Base-by-base conservation (phyloP, 352 stramenopile genomes). In the Phytophthora cactorum region DNA sequence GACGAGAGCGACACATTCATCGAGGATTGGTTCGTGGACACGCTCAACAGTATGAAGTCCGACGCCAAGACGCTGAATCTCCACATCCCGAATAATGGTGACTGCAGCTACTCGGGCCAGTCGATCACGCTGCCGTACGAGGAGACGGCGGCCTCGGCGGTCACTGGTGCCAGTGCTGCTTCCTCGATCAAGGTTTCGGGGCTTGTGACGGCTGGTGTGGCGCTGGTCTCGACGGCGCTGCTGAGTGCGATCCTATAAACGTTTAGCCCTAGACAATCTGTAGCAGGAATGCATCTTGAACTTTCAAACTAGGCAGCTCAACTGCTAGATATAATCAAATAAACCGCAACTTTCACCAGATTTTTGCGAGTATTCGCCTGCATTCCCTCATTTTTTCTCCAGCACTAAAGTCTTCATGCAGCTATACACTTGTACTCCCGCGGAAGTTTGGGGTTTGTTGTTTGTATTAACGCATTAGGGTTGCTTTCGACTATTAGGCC, bases 91-190 rank as follows among this genome's bases (percentile, higher is more conserved):
- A 47, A 47, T 15, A 47, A 47, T 27, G 41, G 70, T 2, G 39
- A 44, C 22, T 83, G 75, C 52, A 68, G 15, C 15, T 47, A 27
- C 41, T 22, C 41, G 5, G 41, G 6, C 9, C 69, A 77, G 36
- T 66, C 63, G n/a, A 64, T 75, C 44, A 55, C 52, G 12, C 44
- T 78, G 32, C 50, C 55, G 31, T 75, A 72, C 55, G 57, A 28
- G 6, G 55, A 62, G 8, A n/a, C 57, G 1, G 51, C 41, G 4
- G 29, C 53, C 2, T 47, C 60, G 0, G 49, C 15, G 4, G 17
- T 29, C 22, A 14, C 17, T 15, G 22, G 5, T 17, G 28, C 28
- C 28, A 55, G 12, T 44, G 22, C 31, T 2, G 55, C 55, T 44
- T 29, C 55, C 14, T 54, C 55, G 11, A n/a, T 38, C 31, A 45